A percentile compares a stretch with the other conserved stretches of the same genome.
Evolutionary conservation across 139 green algal genomes (phyloP).

Genomic region (Closterium sp.): DNA sequence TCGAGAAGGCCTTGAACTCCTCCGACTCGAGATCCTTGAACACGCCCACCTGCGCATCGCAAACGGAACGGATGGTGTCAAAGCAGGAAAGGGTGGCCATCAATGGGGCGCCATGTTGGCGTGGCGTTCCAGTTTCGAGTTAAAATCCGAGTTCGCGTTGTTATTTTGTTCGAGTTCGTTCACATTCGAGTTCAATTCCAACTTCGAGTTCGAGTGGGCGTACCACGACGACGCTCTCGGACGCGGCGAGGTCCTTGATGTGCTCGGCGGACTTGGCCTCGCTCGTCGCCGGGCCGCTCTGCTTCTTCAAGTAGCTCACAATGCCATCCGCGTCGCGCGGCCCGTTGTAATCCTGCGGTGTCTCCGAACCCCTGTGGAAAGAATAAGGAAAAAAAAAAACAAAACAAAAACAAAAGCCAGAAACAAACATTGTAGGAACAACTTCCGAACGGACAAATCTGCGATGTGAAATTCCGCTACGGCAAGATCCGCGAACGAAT

Average conservation of each 20-base stretch:
- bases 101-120: too few species aligned
- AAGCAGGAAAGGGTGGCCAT: not conserved
- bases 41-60: constrained; percentile 26
- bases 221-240: constrained; percentile 24
- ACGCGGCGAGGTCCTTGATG: constrained; percentile 18
- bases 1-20: constrained; percentile 40
- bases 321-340: constrained; percentile 50
- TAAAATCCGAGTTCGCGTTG: too few species aligned
- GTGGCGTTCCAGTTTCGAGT: too few species aligned
- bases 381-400: not conserved
- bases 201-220: too few species aligned
- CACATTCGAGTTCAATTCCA: not conserved
- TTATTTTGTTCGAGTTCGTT: not conserved
- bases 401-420: not conserved
- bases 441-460: too few species aligned
- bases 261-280: constrained; percentile 41
- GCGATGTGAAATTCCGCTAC: not conserved
- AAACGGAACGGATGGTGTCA: not conserved
- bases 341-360: constrained; percentile 47
- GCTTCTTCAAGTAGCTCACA: constrained; percentile 52
- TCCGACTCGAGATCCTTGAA: constrained; percentile 8
- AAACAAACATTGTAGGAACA: too few species aligned
- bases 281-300: constrained; percentile 22
- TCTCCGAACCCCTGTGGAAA: not conserved
- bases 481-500: not conserved